These are phyloP conservation scores for Rhizoclosmatium globosum DNA, from an alignment of 192 early-diverging fungal species.

Conservation along the genomic window DNA sequence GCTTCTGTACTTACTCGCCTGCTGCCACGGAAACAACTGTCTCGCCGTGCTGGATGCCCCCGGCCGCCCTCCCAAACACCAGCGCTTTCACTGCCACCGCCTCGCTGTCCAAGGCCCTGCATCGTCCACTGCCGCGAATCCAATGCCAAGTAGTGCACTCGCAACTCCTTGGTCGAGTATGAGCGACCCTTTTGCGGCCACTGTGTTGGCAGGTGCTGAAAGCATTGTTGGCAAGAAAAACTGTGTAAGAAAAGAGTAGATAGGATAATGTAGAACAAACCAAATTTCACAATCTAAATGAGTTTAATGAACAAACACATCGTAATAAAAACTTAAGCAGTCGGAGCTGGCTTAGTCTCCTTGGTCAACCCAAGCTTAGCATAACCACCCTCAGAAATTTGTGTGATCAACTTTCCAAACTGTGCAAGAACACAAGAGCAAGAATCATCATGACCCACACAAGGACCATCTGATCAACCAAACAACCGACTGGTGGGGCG, in stretches of 20 bases:
- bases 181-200: neutral
- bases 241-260: too few species aligned
- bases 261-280: too few species aligned
- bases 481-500: slow-evolving; percentile 6
- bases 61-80: neutral
- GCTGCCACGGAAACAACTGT: neutral
- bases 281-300: too few species aligned
- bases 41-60: neutral
- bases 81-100: neutral
- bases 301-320: too few species aligned
- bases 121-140: neutral
- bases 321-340: too few species aligned
- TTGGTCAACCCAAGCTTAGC: too few species aligned
- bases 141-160: neutral
- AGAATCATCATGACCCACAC: neutral
- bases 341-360: too few species aligned
- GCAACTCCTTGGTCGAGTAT: neutral
- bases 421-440: neutral
- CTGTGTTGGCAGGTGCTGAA: too few species aligned
- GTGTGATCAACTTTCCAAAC: neutral
- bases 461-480: slow-evolving; percentile 11
- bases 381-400: too few species aligned
- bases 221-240: too few species aligned
- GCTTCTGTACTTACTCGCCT: too few species aligned
- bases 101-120: neutral